A percentile compares a stretch with the other conserved stretches of the same genome.
Evolutionary conservation across 116 monocot genomes (phyloP).

Genomic region (Cymodocea nodosa): DNA sequence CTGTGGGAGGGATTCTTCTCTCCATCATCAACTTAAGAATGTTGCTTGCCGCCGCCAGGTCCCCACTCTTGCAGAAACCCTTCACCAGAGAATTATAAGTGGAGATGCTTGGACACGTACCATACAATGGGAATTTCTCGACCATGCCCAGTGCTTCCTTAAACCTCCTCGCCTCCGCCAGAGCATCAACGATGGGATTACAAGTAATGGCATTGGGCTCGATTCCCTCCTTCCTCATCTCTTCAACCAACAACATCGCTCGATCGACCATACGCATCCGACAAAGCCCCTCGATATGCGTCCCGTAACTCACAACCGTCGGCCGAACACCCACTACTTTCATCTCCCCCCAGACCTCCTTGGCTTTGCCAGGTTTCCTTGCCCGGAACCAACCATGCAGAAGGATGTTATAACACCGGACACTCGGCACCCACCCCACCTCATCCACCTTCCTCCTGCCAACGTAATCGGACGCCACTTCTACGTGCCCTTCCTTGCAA

Average conservation of each 20-base stretch:
- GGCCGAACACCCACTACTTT: slow-evolving; percentile 20
- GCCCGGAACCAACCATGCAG: slow-evolving; percentile 80
- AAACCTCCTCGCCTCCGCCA: slow-evolving; percentile 48
- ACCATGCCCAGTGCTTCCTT: slow-evolving; percentile 56
- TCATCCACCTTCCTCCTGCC: slow-evolving; percentile 1
- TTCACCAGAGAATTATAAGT: slow-evolving; percentile 77
- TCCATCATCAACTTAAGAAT: slow-evolving; percentile 61
- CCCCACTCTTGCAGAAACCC: slow-evolving; percentile 71
- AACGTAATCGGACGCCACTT: slow-evolving; percentile 32
- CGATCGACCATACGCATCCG: slow-evolving; percentile 38
- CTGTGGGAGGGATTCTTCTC: slow-evolving; percentile 46
- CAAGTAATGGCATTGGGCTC: slow-evolving; percentile 37
- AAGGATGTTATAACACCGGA: slow-evolving; percentile 47
- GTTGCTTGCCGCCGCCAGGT: slow-evolving; percentile 46
- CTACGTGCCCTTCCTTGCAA: slow-evolving; percentile 60
- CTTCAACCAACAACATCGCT: slow-evolving; percentile 39
- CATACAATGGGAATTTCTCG: slow-evolving; percentile 61
- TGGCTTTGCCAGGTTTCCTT: slow-evolving; percentile 29
- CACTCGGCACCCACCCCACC: slow-evolving; percentile 16
- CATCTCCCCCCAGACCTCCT: slow-evolving; percentile 55
- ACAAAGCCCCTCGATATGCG: slow-evolving; percentile 66
- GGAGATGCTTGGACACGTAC: slow-evolving; percentile 50
- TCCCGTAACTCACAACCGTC: slow-evolving; percentile 62
- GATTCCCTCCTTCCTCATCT: slow-evolving; percentile 32
- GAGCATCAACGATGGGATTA: slow-evolving; percentile 66